Conservation (phyloP, 495 filamentous ascomycete species). For the Penicillium turbatum region DNA sequence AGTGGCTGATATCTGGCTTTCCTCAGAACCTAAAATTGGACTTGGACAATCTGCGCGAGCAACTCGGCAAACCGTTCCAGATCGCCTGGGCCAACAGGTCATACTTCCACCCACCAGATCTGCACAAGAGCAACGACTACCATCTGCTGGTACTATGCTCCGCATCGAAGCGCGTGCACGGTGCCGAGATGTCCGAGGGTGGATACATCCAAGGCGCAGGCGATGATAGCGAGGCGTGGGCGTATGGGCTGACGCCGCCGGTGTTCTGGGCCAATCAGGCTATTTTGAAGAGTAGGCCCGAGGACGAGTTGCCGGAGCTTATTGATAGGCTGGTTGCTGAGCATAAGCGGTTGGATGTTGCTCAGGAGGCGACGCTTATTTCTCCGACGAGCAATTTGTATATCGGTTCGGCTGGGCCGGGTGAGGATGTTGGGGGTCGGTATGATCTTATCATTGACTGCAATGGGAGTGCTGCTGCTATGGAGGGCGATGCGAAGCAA, state of each 20-base stretch:
- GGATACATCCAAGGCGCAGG: slow-evolving; percentile 93
- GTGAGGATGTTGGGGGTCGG: slow-evolving; percentile 8
- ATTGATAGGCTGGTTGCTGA: slow-evolving; percentile 53
- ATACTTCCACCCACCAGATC: slow-evolving; percentile 38
- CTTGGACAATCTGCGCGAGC: slow-evolving; percentile 33
- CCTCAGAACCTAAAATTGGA: slow-evolving; percentile 48
- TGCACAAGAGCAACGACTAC: slow-evolving; percentile 37
- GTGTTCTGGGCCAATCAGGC: slow-evolving; percentile 71
- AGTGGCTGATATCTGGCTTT: slow-evolving; percentile 10
- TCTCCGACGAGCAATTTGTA: slow-evolving; percentile 40
- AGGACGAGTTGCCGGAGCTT: slow-evolving; percentile 60
- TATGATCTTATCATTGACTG: slow-evolving; percentile 49
- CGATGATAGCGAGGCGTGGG: slow-evolving; percentile 91
- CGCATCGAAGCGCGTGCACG: slow-evolving; percentile 63
- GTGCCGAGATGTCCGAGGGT: slow-evolving; percentile 60
- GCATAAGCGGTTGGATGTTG: slow-evolving; percentile 19
- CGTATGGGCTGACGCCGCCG: slow-evolving; percentile 65
- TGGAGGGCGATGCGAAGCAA: slow-evolving; percentile 28
- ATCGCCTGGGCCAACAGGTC: slow-evolving; percentile 43
- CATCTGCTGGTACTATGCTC: slow-evolving; percentile 75
- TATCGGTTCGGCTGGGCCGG: slow-evolving; percentile 26
- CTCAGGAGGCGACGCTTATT: slow-evolving; percentile 28
- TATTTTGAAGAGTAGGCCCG: slow-evolving; percentile 51
- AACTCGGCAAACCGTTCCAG: slow-evolving; percentile 38
- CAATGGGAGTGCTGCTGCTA: slow-evolving; percentile 32